Base-by-base conservation (phyloP, 768 basidiomycete genomes). In the Tylopilus plumbeoviolaceoides region DNA sequence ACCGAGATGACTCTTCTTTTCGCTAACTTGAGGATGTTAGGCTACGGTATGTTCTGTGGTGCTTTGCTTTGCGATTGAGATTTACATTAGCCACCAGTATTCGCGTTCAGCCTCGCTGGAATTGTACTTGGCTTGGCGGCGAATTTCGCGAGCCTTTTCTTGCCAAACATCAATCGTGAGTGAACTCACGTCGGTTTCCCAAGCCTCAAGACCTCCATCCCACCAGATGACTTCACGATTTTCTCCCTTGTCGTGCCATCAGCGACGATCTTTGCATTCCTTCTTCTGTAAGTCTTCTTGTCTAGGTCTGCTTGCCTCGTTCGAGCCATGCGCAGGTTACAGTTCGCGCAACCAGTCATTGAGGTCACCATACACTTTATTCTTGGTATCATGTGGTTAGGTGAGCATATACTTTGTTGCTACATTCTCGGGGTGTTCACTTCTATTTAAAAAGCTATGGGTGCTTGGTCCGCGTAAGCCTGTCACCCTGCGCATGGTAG, bases 181-280 rank as follows among this genome's bases (percentile, higher is more conserved):
- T 71, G 8, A 33, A 36, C 43, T 15, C 48, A 31, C 39, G 48
- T 47, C 39, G 47, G 18, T 31, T 42, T 25, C 15, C 45, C n/a
- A 38, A n/a, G n/a, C 27, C 41, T 46, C 45, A 36, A 42, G 39
- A 50, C 46, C 23, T 33, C n/a, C 46, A 27, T 20, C 30, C 44
- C 47, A 48, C 20, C 55, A 91, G 89, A 70, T 61, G 84, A 85
- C 64, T 91, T 86, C 61, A 80, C 78, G 6, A 83, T 87, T 33
- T 91, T 85, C 66, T 72, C 85, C 1, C 70, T 91, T 50, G 59
- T 90, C 47, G 78, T 82, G 3, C 79, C 88, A 14, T 80, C 85
- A 4, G 46, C 83, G 21, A 88, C 87, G 14, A 80, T 89, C 59
- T 75, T 89, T 23, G 47, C 74, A 28, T 80, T 89, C 55, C 59